Evolutionary conservation across 1,139 yeast species (phyloP).

Genomic region (Insectozyma bohioensis): DNA sequence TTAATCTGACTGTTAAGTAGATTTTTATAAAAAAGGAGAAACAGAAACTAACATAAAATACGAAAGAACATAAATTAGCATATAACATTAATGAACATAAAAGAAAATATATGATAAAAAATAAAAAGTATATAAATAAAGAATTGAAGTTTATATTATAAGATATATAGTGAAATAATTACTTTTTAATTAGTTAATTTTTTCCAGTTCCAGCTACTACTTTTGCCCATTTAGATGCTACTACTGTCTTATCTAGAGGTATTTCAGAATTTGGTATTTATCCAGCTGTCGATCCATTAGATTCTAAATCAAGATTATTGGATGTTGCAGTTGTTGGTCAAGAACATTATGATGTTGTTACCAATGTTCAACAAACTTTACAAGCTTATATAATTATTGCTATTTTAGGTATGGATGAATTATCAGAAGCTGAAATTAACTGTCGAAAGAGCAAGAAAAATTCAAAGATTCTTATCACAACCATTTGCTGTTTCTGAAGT

Average conservation of each 20-base stretch:
- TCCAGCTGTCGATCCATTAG: constrained; percentile 99
- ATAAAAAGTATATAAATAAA: no score
- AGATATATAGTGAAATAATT: no score
- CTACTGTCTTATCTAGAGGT: constrained; percentile 99
- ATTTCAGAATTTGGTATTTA: constrained; percentile 99
- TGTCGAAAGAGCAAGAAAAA: constrained; percentile 99
- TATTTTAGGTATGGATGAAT: constrained; percentile 99
- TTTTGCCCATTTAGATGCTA: constrained; percentile 99
- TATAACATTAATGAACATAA: no score
- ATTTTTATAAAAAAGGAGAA: no score
- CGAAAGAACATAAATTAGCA: no score
- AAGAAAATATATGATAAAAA: no score
- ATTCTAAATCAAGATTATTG: constrained; percentile 97
- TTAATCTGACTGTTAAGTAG: no score
- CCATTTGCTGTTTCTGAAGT: constrained; percentile 99
- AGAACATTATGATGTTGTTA: constrained; percentile 96
- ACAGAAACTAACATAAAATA: no score
- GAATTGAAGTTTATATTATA: no score
- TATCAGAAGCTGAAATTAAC: constrained; percentile 98
- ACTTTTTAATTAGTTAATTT: no score
- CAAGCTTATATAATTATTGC: constrained; percentile 99
- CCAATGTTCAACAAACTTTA: constrained; percentile 94
- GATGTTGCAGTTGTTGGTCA: constrained; percentile 97
- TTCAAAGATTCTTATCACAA: constrained; percentile 99
- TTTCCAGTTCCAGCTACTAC: constrained; percentile 99